Conservation (phyloP, 495 filamentous ascomycete genomes). For the Schizothecium vesticola region DNA sequence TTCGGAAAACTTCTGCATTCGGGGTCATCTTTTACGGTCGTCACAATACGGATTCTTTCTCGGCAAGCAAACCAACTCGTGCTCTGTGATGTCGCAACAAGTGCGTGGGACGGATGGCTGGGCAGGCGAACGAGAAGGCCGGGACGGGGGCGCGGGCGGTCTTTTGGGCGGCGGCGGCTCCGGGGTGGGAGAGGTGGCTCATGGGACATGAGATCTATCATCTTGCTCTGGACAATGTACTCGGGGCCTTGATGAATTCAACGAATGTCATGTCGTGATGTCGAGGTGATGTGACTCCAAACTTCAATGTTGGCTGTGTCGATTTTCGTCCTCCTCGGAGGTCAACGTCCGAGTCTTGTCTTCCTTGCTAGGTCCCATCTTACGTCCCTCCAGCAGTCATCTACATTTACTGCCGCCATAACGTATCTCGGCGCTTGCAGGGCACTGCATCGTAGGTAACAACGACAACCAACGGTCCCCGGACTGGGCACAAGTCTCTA, state of each 20-base stretch:
- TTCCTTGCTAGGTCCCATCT: too few species aligned
- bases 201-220: neutral
- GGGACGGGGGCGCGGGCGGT: neutral
- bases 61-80: neutral
- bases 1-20: conserved; percentile 38
- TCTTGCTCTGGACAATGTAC: neutral
- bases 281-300: neutral
- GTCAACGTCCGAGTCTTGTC: neutral
- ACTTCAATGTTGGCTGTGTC: neutral
- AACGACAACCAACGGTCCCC: too few species aligned
- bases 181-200: neutral
- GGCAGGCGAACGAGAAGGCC: neutral
- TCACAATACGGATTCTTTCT: conserved; percentile 27
- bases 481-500: too few species aligned
- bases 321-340: neutral
- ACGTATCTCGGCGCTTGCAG: too few species aligned
- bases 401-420: too few species aligned
- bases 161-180: neutral
- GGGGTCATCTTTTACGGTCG: conserved; percentile 32
- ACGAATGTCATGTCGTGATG: neutral
- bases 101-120: neutral
- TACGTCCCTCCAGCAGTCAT: too few species aligned
- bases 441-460: too few species aligned
- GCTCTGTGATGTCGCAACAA: neutral
- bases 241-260: neutral